These are phyloP conservation scores for Mariannaea elegans DNA, from an alignment of 2,329 filamentous ascomycete genomes.

Conservation along the genomic window DNA sequence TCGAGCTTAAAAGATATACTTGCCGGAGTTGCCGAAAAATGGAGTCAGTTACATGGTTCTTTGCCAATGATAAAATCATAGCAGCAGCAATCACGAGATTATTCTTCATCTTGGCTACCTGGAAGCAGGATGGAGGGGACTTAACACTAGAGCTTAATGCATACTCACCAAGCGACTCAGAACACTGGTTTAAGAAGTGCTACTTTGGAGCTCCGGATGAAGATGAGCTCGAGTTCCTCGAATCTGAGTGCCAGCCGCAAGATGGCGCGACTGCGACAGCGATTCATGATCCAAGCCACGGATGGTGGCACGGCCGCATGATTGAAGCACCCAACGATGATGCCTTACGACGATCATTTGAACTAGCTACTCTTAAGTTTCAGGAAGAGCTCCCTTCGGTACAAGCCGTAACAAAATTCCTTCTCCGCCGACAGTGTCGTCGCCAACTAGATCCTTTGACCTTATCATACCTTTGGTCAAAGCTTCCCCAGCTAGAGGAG, in stretches of 20 bases:
- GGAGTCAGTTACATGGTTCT: not conserved
- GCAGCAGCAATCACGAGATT: slow-evolving; percentile 2
- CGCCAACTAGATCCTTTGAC: slow-evolving; percentile 11
- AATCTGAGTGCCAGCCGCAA: not conserved
- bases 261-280: not conserved
- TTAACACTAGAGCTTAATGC: slow-evolving; percentile 11
- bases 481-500: slow-evolving; percentile 13
- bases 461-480: slow-evolving; percentile 10
- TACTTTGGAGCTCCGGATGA: slow-evolving; percentile 25
- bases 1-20: slow-evolving; percentile 22
- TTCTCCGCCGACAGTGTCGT: slow-evolving; percentile 23
- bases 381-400: slow-evolving; percentile 6
- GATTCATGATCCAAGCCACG: slow-evolving; percentile 19
- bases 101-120: slow-evolving; percentile 15
- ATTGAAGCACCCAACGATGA: not conserved
- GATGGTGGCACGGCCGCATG: slow-evolving; percentile 6
- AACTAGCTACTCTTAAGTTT: not conserved
- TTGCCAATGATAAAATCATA: not conserved
- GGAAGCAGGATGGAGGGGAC: not conserved
- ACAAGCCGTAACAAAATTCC: slow-evolving; percentile 17
- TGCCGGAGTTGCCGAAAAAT: slow-evolving; percentile 8
- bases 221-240: not conserved
- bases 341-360: slow-evolving; percentile 16
- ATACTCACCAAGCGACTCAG: slow-evolving; percentile 27
- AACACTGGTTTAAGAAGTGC: slow-evolving; percentile 26